phyloP scores from a whole-genome alignment of 768 basidiomycete species.

The Dacryopinax primogenitus region DNA sequence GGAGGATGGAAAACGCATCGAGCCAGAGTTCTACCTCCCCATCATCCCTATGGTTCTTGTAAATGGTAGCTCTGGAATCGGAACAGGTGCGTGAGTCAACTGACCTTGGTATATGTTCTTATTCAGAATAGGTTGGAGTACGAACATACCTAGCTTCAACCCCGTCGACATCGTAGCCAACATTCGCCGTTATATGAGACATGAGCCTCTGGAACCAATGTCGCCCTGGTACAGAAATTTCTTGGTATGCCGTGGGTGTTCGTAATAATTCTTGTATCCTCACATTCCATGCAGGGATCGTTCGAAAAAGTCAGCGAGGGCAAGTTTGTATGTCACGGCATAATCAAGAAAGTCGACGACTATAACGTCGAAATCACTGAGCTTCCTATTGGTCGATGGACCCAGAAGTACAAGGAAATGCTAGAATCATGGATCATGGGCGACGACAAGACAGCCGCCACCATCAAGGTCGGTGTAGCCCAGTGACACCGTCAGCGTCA shows the following conservation, averaged over 20 bases:
- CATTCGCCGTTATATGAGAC: conserved; percentile 71
- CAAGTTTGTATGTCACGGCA: conserved; percentile 72
- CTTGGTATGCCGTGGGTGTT: conserved; percentile 23
- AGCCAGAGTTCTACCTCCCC: conserved; percentile 92
- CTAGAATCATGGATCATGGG: conserved; percentile 72
- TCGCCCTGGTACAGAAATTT: conserved; percentile 97
- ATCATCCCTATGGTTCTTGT: conserved; percentile 75
- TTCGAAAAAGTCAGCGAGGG: conserved; percentile 64
- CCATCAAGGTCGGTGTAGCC: conserved; percentile 51
- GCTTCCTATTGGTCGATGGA: conserved; percentile 92
- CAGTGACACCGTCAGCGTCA: background rate
- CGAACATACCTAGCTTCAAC: conserved; percentile 81
- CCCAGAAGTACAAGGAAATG: conserved; percentile 80
- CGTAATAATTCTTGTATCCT: background rate
- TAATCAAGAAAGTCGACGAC: conserved; percentile 62
- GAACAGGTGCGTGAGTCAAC: conserved; percentile 50
- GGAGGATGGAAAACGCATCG: conserved; percentile 76
- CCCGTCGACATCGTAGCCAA: conserved; percentile 82
- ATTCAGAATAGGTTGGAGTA: conserved; percentile 70
- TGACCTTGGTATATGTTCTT: background rate
- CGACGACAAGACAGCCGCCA: conserved; percentile 60
- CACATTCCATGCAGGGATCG: conserved; percentile 40
- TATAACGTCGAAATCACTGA: conserved; percentile 93
- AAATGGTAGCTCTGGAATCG: conserved; percentile 95
- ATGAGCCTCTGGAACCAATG: conserved; percentile 75